phyloP scores from a whole-genome alignment of 345 rosid genomes.

The Corchorus olitorius region DNA sequence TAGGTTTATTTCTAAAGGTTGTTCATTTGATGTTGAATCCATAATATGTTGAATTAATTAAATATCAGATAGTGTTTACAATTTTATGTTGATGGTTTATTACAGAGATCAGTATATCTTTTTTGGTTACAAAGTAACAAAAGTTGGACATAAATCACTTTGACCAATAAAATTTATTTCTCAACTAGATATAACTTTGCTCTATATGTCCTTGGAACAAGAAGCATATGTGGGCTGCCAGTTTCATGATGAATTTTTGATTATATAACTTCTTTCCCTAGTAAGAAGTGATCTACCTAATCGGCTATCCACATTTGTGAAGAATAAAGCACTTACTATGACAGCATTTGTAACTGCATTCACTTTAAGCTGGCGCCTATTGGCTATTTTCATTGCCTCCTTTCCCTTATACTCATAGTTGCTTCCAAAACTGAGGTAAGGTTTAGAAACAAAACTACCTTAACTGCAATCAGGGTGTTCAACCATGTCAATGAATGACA shows the following conservation, averaged over 20 bases:
- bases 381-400: slow-evolving; percentile 71
- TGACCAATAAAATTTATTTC: background rate
- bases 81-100: background rate
- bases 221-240: background rate
- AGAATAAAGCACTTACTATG: slow-evolving; percentile 67
- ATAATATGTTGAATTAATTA: background rate
- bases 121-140: too few species aligned
- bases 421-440: slow-evolving; percentile 74
- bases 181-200: background rate
- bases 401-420: slow-evolving; percentile 71
- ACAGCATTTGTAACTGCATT: slow-evolving; percentile 79
- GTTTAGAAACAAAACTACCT: background rate
- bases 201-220: background rate
- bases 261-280: slow-evolving; percentile 20
- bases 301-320: slow-evolving; percentile 75
- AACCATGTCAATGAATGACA: background rate
- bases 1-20: too few species aligned
- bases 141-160: background rate
- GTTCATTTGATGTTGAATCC: background rate
- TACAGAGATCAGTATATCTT: background rate
- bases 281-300: slow-evolving; percentile 81
- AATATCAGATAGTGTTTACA: background rate
- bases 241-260: background rate
- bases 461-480: background rate
- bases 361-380: slow-evolving; percentile 72